phyloP scores from a whole-genome alignment of 495 filamentous ascomycete genomes.

The Hypoxylon cercidicola region DNA sequence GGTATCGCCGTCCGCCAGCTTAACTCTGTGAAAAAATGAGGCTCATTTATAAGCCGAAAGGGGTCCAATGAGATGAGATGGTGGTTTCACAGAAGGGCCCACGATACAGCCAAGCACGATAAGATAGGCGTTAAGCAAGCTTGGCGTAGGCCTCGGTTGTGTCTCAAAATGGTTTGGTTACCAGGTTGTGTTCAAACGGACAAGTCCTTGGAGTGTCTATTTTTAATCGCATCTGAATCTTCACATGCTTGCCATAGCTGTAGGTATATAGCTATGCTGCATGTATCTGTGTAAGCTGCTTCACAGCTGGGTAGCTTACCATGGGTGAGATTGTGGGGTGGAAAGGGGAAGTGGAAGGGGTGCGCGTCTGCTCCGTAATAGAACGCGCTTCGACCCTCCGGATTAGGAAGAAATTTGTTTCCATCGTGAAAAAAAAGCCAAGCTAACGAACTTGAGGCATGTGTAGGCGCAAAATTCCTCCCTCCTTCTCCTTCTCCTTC shows the following conservation, averaged over 20 bases:
- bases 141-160: slow-evolving; percentile 23
- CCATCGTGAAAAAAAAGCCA: slow-evolving; percentile 10
- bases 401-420: slow-evolving; percentile 16
- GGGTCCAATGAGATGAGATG: neutral
- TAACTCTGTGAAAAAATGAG: no score
- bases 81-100: no score
- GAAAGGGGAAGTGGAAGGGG: no score
- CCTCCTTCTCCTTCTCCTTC: no score
- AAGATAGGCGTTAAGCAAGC: slow-evolving; percentile 8
- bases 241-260: slow-evolving; percentile 7
- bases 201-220: no score
- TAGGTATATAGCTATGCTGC: no score
- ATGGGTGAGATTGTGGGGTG: no score
- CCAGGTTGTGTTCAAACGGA: neutral
- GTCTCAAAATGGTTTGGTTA: slow-evolving; percentile 20
- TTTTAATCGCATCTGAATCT: neutral
- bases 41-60: slow-evolving; percentile 4
- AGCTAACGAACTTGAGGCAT: slow-evolving; percentile 14
- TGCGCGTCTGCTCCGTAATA: slow-evolving; percentile 7
- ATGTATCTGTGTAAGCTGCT: no score
- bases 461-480: neutral
- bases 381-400: slow-evolving; percentile 28
- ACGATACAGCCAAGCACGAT: slow-evolving; percentile 14
- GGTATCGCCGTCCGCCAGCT: no score
- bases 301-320: no score